Base-by-base conservation (phyloP, 164 flowering plant species). In the Piper longum region DNA sequence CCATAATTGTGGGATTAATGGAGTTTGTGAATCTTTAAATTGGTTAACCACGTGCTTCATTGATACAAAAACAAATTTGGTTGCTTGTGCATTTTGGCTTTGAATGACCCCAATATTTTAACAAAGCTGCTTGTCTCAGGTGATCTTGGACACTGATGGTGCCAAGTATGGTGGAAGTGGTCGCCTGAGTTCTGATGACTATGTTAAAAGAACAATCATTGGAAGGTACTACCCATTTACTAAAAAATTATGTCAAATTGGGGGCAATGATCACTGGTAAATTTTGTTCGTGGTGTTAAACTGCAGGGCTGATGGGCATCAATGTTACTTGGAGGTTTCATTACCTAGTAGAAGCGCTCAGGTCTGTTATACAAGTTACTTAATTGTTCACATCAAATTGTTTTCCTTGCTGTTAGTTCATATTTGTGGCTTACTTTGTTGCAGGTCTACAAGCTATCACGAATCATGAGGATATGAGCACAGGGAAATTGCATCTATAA, bases 101-200 rank as follows among this genome's bases (percentile, higher is more conserved):
- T 45, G 1, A 3, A 45, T 1, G 1, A 1, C n/a, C 12, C 52
- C 7, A 45, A 9, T 7, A 7, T 7, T 6, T 48, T 2, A 48
- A 5, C 14, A 48, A 14, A 48, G 52, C 11, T 48, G 7, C 60
- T 11, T 57, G 26, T 40, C n/a, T 7, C 83, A 92, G 98, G 63
- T 84, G 26, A 68, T 83, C 55, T 76, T 92, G 61, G 83, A 92
- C 70, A 81, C 95, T 1, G 98, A 92, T 83, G 96, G 85, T 66
- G 69, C 62, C 65, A 77, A 79, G 67, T 92, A 85, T 72, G 89
- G 91, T 58, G 98, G 98, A 65, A 78, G 75, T 73, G 96, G 90
- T 57, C 73, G 65, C 45, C 68, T 89, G 58, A 62, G 72, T 62
- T 68, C 72, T 45, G 64, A 61, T 55, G 65, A 67, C 43, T 61